These are phyloP conservation scores for Cercospora sp. DNA, from an alignment of 2,329 filamentous ascomycete species.

Conservation along the genomic window DNA sequence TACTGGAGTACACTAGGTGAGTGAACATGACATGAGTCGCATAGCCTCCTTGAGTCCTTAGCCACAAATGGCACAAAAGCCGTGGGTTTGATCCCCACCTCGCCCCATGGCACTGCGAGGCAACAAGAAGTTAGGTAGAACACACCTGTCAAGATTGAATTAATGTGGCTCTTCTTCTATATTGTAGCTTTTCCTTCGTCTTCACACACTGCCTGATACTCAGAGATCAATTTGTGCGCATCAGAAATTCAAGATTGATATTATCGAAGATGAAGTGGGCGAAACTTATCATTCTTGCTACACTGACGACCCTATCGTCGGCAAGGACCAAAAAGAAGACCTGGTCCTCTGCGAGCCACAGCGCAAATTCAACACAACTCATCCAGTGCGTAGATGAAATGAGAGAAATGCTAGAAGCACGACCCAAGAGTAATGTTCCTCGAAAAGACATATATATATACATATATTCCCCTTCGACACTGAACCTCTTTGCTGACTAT, in stretches of 20 bases:
- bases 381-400: not conserved
- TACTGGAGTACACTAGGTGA: not conserved
- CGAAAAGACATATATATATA: not conserved
- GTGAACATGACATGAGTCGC: not conserved
- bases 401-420: not conserved
- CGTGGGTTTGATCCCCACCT: not conserved
- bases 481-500: not conserved
- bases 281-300: not conserved
- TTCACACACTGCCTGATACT: not conserved
- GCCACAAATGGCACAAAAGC: not conserved
- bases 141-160: not conserved
- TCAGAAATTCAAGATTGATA: not conserved
- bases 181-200: no score
- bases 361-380: not conserved
- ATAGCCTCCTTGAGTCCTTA: not conserved
- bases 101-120: no score
- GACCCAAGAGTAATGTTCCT: not conserved
- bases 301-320: not conserved
- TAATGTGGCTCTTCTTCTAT: no score
- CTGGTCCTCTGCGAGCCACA: not conserved
- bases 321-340: not conserved
- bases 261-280: not conserved
- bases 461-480: no score
- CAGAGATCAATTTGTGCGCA: not conserved
- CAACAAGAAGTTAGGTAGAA: no score